A percentile compares a stretch with the other conserved stretches of the same genome.
These are phyloP conservation scores for Plasmodium cynomolgi DNA, from an alignment of 169 alveolate genomes.

Conservation along the genomic window DNA sequence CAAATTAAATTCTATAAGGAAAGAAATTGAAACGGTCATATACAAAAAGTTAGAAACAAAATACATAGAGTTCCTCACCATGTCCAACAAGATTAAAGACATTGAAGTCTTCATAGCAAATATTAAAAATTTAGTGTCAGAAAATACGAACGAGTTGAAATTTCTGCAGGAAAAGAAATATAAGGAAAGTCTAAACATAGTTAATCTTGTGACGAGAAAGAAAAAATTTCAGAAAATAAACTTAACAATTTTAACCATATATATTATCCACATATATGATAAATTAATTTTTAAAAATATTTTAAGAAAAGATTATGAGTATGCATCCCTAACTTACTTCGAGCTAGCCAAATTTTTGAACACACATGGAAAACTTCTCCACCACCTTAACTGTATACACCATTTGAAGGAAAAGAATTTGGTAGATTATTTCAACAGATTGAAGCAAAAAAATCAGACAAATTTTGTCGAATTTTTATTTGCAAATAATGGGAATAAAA, in stretches of 20 bases:
- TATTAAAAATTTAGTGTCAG: conserved; percentile 30
- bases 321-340: conserved; percentile 25
- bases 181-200: conserved; percentile 45
- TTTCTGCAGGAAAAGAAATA: conserved; percentile 40
- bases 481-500: conserved; percentile 51
- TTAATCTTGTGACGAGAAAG: conserved; percentile 29
- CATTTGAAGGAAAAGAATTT: conserved; percentile 41
- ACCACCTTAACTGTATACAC: conserved; percentile 32
- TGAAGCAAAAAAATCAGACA: conserved; percentile 70
- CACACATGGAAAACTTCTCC: neutral
- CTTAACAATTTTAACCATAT: conserved; percentile 49
- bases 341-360: conserved; percentile 34
- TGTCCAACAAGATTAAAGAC: conserved; percentile 32
- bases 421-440: conserved; percentile 49
- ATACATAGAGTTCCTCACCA: conserved; percentile 22
- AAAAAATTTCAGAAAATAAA: conserved; percentile 49
- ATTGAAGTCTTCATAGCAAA: conserved; percentile 32
- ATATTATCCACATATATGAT: conserved; percentile 38
- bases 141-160: conserved; percentile 59
- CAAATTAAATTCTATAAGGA: conserved; percentile 74
- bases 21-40: conserved; percentile 68
- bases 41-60: conserved; percentile 66
- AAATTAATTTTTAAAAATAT: conserved; percentile 63
- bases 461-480: conserved; percentile 53
- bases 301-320: conserved; percentile 56